Evolutionary conservation across 2,329 filamentous ascomycete species (phyloP).

Genomic region (Xylaria sp.): DNA sequence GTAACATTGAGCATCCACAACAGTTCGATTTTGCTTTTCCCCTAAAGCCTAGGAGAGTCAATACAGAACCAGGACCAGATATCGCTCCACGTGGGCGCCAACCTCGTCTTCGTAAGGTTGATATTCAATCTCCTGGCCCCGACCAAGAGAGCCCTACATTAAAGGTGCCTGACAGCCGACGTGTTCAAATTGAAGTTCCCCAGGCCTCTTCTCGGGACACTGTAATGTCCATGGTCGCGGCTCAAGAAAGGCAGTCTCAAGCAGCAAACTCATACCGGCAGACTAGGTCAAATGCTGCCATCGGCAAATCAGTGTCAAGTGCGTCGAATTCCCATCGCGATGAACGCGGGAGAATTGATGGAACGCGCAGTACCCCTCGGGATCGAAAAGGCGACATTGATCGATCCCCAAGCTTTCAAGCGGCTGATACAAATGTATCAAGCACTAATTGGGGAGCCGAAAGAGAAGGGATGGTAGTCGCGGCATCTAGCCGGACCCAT

Average conservation of each 20-base stretch:
- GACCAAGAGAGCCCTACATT: slow-evolving; percentile 24
- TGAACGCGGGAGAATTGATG: slow-evolving; percentile 16
- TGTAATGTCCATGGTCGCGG: slow-evolving; percentile 28
- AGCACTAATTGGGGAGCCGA: not conserved
- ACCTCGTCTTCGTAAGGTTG: slow-evolving; percentile 26
- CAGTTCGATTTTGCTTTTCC: slow-evolving; percentile 34
- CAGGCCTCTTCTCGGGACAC: slow-evolving; percentile 27
- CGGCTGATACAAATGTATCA: not conserved
- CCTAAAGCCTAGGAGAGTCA: slow-evolving; percentile 25
- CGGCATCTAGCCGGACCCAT: slow-evolving; percentile 3
- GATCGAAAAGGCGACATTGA: slow-evolving; percentile 24
- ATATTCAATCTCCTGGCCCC: slow-evolving; percentile 17
- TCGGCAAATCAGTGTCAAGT: not conserved
- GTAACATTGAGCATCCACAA: slow-evolving; percentile 19
- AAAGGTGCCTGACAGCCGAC: slow-evolving; percentile 28
- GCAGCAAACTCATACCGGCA: slow-evolving; percentile 26
- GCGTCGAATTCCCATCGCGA: slow-evolving; percentile 2
- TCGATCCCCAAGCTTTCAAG: slow-evolving; percentile 6
- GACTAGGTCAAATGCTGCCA: slow-evolving; percentile 11
- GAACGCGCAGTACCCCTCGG: slow-evolving; percentile 4
- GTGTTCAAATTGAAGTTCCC: slow-evolving; percentile 23
- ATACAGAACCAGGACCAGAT: slow-evolving; percentile 33
- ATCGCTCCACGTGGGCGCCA: slow-evolving; percentile 29
- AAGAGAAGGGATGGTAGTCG: not conserved
- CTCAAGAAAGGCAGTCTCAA: slow-evolving; percentile 34